Conservation (phyloP, 1,284 basidiomycete species). For the Ceratobasidium sp. region DNA sequence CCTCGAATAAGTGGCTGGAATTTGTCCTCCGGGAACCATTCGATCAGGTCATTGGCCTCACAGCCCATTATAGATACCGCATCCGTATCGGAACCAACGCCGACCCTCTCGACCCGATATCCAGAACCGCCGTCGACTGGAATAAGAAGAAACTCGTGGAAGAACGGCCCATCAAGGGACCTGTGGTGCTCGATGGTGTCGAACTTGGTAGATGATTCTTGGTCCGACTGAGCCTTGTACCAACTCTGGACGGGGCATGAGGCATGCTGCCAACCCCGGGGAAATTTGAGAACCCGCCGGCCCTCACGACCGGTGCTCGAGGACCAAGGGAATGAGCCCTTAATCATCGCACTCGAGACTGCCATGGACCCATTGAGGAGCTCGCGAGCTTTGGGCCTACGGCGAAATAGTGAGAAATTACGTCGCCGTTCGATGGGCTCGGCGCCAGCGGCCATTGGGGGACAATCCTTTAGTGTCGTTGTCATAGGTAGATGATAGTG, state of each 20-base stretch:
- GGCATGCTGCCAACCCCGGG: background rate
- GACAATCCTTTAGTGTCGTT: too few species aligned
- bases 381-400: background rate
- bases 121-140: background rate
- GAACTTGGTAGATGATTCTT: background rate
- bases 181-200: constrained; percentile 7
- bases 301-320: background rate
- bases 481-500: too few species aligned
- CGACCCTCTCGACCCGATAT: constrained; percentile 19
- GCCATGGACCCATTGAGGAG: background rate
- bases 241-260: constrained; percentile 19
- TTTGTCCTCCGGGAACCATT: constrained; percentile 11
- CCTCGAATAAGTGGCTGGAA: too few species aligned
- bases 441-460: too few species aligned
- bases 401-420: too few species aligned
- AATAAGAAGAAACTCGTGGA: constrained; percentile 28
- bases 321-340: background rate
- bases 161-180: background rate
- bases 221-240: constrained; percentile 12
- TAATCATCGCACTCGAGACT: background rate
- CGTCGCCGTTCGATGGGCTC: too few species aligned
- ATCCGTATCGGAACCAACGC: background rate
- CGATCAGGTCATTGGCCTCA: background rate
- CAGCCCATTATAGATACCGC: background rate
- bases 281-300: constrained; percentile 6